Evolutionary conservation across 1,284 basidiomycete species (phyloP).

Genomic region (Moesziomyces globuligerus): DNA sequence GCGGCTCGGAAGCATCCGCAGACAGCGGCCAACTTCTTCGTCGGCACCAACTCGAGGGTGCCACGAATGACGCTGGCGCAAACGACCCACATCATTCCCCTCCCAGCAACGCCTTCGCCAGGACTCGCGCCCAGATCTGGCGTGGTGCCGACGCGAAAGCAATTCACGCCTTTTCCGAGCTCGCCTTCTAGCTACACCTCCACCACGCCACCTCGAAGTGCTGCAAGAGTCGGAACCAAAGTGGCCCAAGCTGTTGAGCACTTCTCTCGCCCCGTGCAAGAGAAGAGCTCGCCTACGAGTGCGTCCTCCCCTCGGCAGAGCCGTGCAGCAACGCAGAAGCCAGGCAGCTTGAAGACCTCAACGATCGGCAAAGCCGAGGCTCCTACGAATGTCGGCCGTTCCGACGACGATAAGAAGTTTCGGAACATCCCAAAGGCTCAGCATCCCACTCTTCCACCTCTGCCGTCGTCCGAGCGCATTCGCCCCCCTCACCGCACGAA

Average conservation of each 20-base stretch:
- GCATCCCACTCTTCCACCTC: no score
- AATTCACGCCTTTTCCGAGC: constrained; percentile 7
- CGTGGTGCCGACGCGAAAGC: constrained; percentile 1
- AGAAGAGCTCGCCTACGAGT: neutral
- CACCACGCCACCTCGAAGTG: neutral
- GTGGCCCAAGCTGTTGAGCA: constrained; percentile 22
- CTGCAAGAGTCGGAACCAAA: constrained; percentile 1
- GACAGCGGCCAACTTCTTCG: constrained; percentile 47
- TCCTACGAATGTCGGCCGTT: no score
- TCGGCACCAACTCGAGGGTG: constrained; percentile 44
- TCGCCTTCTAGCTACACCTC: constrained; percentile 5
- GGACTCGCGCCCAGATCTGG: constrained; percentile 3
- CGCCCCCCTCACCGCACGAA: no score
- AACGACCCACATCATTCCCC: constrained; percentile 29
- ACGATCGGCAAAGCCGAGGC: no score
- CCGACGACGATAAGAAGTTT: no score
- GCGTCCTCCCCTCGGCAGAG: neutral
- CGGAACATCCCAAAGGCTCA: no score
- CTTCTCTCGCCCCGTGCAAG: constrained; percentile 7
- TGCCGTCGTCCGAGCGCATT: no score
- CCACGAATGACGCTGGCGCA: constrained; percentile 38
- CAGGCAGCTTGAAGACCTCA: neutral
- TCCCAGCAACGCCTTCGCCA: constrained; percentile 7
- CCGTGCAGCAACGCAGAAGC: neutral
- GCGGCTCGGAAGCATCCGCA: constrained; percentile 42